Base-by-base conservation (phyloP, 192 early-diverging fungal species). In the Phycomyces nitens region DNA sequence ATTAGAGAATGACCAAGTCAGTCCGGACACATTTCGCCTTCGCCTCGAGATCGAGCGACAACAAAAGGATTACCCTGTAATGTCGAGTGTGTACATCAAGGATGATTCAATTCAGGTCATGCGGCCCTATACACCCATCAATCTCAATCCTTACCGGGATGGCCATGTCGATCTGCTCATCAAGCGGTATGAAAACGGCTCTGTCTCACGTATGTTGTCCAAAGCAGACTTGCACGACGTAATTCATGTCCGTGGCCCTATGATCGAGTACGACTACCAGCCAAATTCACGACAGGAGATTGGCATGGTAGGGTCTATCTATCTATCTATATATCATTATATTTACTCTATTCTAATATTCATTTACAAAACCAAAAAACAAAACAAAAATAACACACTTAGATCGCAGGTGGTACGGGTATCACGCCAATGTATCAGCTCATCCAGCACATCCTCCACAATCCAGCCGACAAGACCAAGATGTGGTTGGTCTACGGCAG, bases 321-420 rank as follows among this genome's bases (percentile, higher is more conserved):
- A 34, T 34, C 7, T 34, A 34, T 34, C 7, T 34, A 34, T 34
- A 5, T 34, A 34, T 34, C 7, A 7, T 34, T 5, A 57, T 6
- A 57, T 50, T 5, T n/a, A n/a, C n/a, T n/a, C n/a, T n/a, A n/a
- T n/a, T n/a, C n/a, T n/a, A n/a, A n/a, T n/a, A n/a, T n/a, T n/a
- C n/a, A n/a, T n/a, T n/a, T n/a, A n/a, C n/a, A n/a, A n/a, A n/a
- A n/a, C n/a, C n/a, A n/a, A 38, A 51, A 20, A 73, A 67, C 52
- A 57, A 56, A 44, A 69, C 42, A 18, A 39, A 56, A 40, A 21
- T 56, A 38, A 56, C 55, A 56, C 43, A 20, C 34, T 50, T 75
- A 84, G 82, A 78, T 92, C 58, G 88, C 88, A 44, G 89, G 89
- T 69, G 89, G 89, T n/a, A 89, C 89, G 1, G 89, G 89, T n/a